A percentile compares a stretch with the other conserved stretches of the same genome.
These are phyloP conservation scores for Kuraishia piskuri DNA, from an alignment of 805 yeast species.

Conservation along the genomic window DNA sequence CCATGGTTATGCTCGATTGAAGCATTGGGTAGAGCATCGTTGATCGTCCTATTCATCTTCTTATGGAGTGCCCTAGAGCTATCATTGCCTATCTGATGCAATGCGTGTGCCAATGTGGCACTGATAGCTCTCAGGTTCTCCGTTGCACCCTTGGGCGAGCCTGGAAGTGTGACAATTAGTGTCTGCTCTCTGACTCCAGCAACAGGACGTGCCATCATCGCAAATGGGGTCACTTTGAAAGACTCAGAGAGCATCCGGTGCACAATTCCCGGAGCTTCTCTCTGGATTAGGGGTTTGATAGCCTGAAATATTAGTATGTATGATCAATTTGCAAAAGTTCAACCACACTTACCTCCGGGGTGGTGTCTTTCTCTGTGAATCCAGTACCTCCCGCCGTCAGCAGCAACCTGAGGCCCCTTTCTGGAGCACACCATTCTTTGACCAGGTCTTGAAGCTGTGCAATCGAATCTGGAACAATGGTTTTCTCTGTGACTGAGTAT, in stretches of 20 bases:
- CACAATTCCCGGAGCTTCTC: constrained; percentile 40
- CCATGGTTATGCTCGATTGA: background rate
- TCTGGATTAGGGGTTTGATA: constrained; percentile 29
- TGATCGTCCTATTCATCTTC: constrained; percentile 17
- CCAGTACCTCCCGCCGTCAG: constrained; percentile 51
- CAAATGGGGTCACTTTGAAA: constrained; percentile 35
- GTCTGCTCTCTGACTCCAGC: constrained; percentile 33
- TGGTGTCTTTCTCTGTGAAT: constrained; percentile 32
- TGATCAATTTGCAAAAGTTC: background rate
- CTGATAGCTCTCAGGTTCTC: constrained; percentile 34
- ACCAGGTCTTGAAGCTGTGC: constrained; percentile 22
- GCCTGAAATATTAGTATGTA: constrained; percentile 16
- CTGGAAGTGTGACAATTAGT: constrained; percentile 39
- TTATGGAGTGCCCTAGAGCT: constrained; percentile 32
- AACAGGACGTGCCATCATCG: constrained; percentile 40
- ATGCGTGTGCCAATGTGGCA: constrained; percentile 32
- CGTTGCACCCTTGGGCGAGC: constrained; percentile 39
- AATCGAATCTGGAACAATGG: constrained; percentile 28
- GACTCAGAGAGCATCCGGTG: constrained; percentile 37
- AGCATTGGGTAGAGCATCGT: constrained; percentile 13
- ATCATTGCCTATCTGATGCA: constrained; percentile 25
- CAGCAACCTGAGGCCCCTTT: constrained; percentile 19
- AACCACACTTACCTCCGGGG: constrained; percentile 29
- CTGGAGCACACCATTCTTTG: constrained; percentile 15
- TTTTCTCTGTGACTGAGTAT: constrained; percentile 7